A percentile compares a stretch with the other conserved stretches of the same genome.
phyloP scores from a whole-genome alignment of 2,329 filamentous ascomycete species.

The Alternaria sp. region DNA sequence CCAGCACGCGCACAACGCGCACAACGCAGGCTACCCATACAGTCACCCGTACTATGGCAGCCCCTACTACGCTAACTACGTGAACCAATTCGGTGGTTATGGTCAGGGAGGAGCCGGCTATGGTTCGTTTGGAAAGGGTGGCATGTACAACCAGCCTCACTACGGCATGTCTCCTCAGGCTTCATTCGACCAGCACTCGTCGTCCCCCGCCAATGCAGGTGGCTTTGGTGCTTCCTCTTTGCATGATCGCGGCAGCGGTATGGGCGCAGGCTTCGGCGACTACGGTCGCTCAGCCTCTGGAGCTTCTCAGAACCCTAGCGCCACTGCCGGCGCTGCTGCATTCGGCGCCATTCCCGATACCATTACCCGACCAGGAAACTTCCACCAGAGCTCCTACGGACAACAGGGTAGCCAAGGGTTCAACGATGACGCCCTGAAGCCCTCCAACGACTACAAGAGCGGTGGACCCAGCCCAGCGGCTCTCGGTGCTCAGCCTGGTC shows the following conservation, averaged over 20 bases:
- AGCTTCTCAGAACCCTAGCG: slow-evolving; percentile 60
- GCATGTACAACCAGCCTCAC: slow-evolving; percentile 68
- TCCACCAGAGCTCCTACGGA: slow-evolving; percentile 56
- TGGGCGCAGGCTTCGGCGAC: slow-evolving; percentile 61
- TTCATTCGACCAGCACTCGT: slow-evolving; percentile 67
- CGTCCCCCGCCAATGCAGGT: slow-evolving; percentile 66
- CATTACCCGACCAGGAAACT: slow-evolving; percentile 65
- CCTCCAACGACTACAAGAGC: slow-evolving; percentile 62
- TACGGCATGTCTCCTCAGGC: slow-evolving; percentile 63
- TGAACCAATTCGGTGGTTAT: slow-evolving; percentile 66
- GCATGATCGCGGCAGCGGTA: slow-evolving; percentile 55
- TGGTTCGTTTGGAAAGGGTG: slow-evolving; percentile 59
- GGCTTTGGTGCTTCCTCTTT: slow-evolving; percentile 57
- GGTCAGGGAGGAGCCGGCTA: slow-evolving; percentile 56
- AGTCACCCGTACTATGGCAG: slow-evolving; percentile 68
- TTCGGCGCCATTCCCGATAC: slow-evolving; percentile 64
- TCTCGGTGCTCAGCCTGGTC: slow-evolving; percentile 64
- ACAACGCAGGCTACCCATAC: slow-evolving; percentile 51
- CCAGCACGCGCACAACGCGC: slow-evolving; percentile 55
- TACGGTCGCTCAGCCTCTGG: slow-evolving; percentile 67
- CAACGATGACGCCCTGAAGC: slow-evolving; percentile 63
- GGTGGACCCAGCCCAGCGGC: slow-evolving; percentile 65
- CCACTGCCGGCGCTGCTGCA: slow-evolving; percentile 56
- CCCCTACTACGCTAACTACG: slow-evolving; percentile 68
- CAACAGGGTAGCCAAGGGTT: slow-evolving; percentile 54